Evolutionary conservation across 805 yeast species (phyloP), one percentile per base, ranked within the genome.

Genomic region (Starmerella gropengiesseri): DNA sequence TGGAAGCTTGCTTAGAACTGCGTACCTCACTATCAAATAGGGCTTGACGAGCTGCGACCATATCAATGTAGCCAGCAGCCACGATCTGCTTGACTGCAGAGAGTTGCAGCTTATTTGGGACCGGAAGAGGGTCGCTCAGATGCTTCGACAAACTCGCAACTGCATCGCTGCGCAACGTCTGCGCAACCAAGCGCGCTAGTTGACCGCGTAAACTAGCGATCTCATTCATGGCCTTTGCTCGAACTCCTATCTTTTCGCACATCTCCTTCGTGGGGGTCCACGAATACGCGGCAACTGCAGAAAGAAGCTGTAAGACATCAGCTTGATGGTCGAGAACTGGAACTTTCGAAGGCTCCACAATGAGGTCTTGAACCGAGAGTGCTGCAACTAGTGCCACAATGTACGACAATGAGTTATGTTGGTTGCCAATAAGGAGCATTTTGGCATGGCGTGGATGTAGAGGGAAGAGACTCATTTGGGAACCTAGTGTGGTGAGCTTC

Each of bases 341-440:
- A 53, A 86, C 9, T 83, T 95, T 49, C 72, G 73, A 57, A 81
- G 94, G 31, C 69, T 70, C 26, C 83, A 61, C 53, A 85, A 86
- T 13, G 94, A 49, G 95, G 55, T 87, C 94, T 5, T 96, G 96
- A 33, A 91, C 96, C 0, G 96, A 79, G 25, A 91, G 64, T 0
- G 86, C 94, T 25, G 96, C 81, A 1, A 91, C 96, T 41, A 91
- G 70, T 0, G 96, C 91, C 35, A 91, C 75, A n/a, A 91, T 71
- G 56, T 83, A 89, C 0, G 93, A 85, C 44, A 91, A 64, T 60
- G 96, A 87, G 6, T 73, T 79, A 33, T 73, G 75, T 59, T 91
- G 96, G 59, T 85, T 82, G 6, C 95, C 94, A 30, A 89, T 74
- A 22, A 87, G 70, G 44, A 91, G 67, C 73, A 91, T 84, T 57